Evolutionary conservation across 352 stramenopile genomes (phyloP).

Genomic region (Pythium aphanidermatum): DNA sequence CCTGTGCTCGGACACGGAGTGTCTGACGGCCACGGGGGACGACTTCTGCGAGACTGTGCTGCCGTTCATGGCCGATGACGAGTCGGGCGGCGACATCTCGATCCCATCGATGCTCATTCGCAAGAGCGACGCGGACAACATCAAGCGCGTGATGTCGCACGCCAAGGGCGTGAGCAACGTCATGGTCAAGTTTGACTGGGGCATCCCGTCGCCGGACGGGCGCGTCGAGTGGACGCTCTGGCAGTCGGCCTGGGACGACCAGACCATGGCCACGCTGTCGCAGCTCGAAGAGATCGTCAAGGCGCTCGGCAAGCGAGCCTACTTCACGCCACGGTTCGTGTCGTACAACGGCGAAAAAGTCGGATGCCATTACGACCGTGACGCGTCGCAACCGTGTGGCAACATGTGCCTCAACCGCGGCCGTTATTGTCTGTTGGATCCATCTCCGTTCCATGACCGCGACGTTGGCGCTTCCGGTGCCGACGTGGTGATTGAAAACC

Average conservation of each 20-base stretch:
- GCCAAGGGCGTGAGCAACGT: constrained; percentile 86
- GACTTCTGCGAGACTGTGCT: constrained; percentile 87
- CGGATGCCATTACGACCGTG: constrained; percentile 82
- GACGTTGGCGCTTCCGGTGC: constrained; percentile 89
- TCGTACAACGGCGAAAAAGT: constrained; percentile 94
- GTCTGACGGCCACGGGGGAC: constrained; percentile 59
- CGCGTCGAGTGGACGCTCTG: constrained; percentile 97
- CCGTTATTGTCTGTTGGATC: constrained; percentile 95
- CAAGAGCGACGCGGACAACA: constrained; percentile 91
- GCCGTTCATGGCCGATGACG: constrained; percentile 92
- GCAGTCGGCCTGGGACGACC: constrained; percentile 92
- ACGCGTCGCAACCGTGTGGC: constrained; percentile 79
- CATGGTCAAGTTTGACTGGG: constrained; percentile 95
- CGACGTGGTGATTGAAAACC: constrained; percentile 92
- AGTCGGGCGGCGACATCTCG: constrained; percentile 94
- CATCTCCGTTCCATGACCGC: constrained; percentile 92
- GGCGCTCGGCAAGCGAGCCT: constrained; percentile 87
- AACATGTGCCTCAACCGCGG: constrained; percentile 97
- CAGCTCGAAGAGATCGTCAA: constrained; percentile 77
- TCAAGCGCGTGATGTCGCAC: constrained; percentile 88
- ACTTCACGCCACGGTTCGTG: constrained; percentile 96
- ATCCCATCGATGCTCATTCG: constrained; percentile 96
- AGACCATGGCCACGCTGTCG: constrained; percentile 72
- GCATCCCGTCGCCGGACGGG: constrained; percentile 90
- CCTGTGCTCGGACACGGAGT: constrained; percentile 87